Base-by-base conservation (phyloP, 306 rosid genomes). In the Malus sylvestris region DNA sequence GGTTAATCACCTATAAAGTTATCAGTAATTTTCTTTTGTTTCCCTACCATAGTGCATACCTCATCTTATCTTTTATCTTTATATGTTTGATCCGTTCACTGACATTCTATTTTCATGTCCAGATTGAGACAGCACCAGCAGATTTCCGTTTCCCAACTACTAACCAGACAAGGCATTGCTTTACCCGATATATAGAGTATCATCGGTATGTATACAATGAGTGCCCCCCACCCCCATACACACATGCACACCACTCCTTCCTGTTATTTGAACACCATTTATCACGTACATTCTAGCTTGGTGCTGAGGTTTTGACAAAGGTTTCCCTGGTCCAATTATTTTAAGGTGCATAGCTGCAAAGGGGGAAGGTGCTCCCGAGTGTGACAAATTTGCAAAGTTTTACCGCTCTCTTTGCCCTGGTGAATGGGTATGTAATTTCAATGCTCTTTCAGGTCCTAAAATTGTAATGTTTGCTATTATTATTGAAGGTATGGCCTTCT, bases 141-240 rank as follows among this genome's bases (percentile, higher is more conserved):
- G 99, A 95, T 83, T 95, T 92, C 80, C 97, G 99, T 40, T 95
- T 95, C 76, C 99, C 99, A 69, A 95, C 97, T 53, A 95, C 99
- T 46, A 95, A 95, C 81, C 99, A 92, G 81, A 89, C 97, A 11
- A 92, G 97, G 92, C 99, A 95, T 87, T 95, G 99, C 86, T 95
- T 95, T 76, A 95, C 99, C 71, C 93, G 97, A 68, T 92, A 95
- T 51, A 58, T 95, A 58, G 99, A 95, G 80, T 91, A 83, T 86
- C 97, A 95, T 62, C 86, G 99, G 99, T 91, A 60, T 71, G 92
- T 53, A 68, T 33, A 38, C 46, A 22, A 10, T 18, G 15, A 73
- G 33, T 75, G 72, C 38, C 62, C 72, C 69, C 74, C 16, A 2
- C 7, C 1, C 13, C 33, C 18, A 25, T 15, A 49, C 20, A 14